Conservation (phyloP, 2,329 filamentous ascomycete species). For the Karstenula rhodostoma region DNA sequence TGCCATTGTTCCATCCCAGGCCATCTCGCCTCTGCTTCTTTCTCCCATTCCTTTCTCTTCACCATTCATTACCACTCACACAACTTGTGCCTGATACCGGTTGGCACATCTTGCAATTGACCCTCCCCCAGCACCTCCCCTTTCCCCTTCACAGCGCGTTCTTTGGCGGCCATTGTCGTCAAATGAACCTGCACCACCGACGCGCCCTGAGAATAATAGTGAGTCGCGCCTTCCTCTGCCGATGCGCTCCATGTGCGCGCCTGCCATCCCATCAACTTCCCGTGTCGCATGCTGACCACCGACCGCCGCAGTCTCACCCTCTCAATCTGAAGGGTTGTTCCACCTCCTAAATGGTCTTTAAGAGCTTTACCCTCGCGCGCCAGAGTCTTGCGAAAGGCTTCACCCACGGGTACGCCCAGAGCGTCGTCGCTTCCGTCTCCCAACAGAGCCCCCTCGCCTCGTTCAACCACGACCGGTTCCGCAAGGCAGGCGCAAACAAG, state of each 20-base stretch:
- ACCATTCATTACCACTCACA: background rate
- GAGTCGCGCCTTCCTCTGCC: conserved; percentile 49
- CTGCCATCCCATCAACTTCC: conserved; percentile 25
- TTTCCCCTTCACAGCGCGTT: conserved; percentile 73
- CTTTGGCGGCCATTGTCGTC: conserved; percentile 88
- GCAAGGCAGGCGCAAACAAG: conserved; percentile 64
- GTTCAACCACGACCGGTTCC: conserved; percentile 57
- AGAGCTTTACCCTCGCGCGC: conserved; percentile 86
- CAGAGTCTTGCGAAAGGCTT: conserved; percentile 97
- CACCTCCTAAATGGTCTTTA: conserved; percentile 85
- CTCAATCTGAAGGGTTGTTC: conserved; percentile 67
- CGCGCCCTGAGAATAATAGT: conserved; percentile 70
- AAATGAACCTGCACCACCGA: conserved; percentile 95
- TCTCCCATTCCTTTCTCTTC: conserved; percentile 17
- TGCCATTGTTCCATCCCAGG: conserved; percentile 36
- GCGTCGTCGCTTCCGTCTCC: conserved; percentile 87
- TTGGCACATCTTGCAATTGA: conserved; percentile 24
- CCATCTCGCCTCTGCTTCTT: conserved; percentile 25
- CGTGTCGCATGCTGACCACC: conserved; percentile 26
- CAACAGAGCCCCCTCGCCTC: conserved; percentile 65
- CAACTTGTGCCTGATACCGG: conserved; percentile 22
- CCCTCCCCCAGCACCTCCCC: conserved; percentile 25
- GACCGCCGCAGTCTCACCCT: conserved; percentile 56
- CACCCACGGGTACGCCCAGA: conserved; percentile 97
- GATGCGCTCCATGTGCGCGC: conserved; percentile 22